These are phyloP conservation scores for Aspergillus funiculosus DNA, from an alignment of 495 filamentous ascomycete species.

Conservation along the genomic window DNA sequence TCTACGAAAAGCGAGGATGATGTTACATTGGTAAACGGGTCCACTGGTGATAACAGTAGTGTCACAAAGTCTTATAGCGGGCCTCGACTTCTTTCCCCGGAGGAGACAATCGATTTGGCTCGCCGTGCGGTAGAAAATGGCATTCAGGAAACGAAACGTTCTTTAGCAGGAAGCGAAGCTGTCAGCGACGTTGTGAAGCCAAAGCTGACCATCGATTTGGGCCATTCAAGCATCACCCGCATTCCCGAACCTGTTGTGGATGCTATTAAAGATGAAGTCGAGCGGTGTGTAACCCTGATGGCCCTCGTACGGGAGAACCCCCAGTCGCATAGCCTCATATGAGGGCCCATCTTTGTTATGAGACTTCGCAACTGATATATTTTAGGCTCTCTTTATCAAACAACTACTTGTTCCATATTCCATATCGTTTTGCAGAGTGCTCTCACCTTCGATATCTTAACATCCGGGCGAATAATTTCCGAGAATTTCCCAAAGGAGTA, in stretches of 20 bases:
- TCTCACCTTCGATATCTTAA: constrained; percentile 91
- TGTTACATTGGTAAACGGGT: constrained; percentile 26
- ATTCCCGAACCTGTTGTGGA: constrained; percentile 88
- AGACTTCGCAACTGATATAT: constrained; percentile 14
- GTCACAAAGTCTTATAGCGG: constrained; percentile 21
- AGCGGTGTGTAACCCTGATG: constrained; percentile 55
- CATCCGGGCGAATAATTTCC: constrained; percentile 77
- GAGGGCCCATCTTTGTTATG: not conserved
- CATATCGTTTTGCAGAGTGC: constrained; percentile 77
- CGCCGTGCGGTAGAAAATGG: constrained; percentile 61
- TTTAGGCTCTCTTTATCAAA: constrained; percentile 79
- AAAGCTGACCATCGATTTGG: constrained; percentile 84
- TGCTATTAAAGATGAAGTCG: constrained; percentile 86
- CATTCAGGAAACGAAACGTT: constrained; percentile 61
- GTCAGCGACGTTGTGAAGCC: constrained; percentile 64
- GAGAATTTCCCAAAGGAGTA: constrained; percentile 82
- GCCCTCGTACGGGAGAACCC: not conserved
- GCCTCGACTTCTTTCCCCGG: constrained; percentile 29
- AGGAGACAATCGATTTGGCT: constrained; percentile 53
- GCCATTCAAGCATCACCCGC: constrained; percentile 69
- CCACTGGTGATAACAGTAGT: constrained; percentile 23
- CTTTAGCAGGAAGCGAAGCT: constrained; percentile 60
- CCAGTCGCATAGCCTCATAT: not conserved
- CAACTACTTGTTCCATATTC: constrained; percentile 76
- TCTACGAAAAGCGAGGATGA: constrained; percentile 30